A percentile compares a stretch with the other conserved stretches of the same genome.
Evolutionary conservation across 73 alveolate genomes (phyloP).

Genomic region (Tetrahymena malaccensis): DNA sequence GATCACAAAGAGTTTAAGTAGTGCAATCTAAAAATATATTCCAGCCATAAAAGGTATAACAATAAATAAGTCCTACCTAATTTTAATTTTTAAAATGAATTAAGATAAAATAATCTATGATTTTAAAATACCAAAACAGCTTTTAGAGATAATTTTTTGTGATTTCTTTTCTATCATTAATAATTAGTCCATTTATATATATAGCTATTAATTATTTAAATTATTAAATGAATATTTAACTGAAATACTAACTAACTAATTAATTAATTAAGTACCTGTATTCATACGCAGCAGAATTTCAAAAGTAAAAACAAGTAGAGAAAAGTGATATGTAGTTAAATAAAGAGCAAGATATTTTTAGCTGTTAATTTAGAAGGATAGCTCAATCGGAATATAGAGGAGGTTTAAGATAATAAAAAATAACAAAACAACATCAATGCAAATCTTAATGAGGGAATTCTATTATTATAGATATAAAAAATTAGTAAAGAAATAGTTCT

Average conservation of each 20-base stretch:
- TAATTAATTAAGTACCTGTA: not conserved
- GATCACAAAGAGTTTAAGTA: not conserved
- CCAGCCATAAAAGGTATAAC: constrained; percentile 20
- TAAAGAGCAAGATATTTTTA: not conserved
- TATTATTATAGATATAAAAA: not conserved
- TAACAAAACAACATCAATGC: not conserved
- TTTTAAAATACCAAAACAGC: not conserved
- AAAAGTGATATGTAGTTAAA: not conserved
- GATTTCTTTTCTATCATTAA: not conserved
- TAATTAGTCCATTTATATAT: not conserved
- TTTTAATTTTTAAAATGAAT: not conserved
- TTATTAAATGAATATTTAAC: not conserved
- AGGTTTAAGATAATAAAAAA: not conserved
- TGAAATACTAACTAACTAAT: not conserved
- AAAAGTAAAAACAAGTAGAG: not conserved
- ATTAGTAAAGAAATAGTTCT: not conserved
- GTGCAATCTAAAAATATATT: constrained; percentile 3
- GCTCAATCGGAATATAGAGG: not conserved
- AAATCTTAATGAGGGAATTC: not conserved
- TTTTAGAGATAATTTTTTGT: not conserved
- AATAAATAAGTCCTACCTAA: constrained; percentile 18
- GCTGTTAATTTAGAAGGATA: not conserved
- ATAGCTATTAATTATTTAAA: not conserved
- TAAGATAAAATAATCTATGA: not conserved
- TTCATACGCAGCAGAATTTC: not conserved